Percentiles rank a stretch among this genome's conserved stretches.
Evolutionary conservation across 441 rosid species (phyloP).

Genomic region (Adansonia gregorii): DNA sequence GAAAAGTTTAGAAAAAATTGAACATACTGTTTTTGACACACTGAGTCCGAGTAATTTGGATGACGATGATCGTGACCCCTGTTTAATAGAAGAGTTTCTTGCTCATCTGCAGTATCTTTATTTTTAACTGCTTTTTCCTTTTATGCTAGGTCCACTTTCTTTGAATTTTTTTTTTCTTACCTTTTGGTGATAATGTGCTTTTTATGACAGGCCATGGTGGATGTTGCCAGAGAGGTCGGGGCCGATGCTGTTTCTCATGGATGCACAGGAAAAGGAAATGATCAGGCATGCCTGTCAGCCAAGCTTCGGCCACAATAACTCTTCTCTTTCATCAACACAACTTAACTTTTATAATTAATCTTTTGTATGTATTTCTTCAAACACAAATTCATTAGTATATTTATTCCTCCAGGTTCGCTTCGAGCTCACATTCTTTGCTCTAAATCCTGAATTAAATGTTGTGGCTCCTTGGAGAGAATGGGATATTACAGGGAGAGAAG

Average conservation of each 20-base stretch:
- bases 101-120: constrained; percentile 18
- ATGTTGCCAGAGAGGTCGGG: constrained; percentile 93
- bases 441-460: constrained; percentile 86
- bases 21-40: too few species aligned
- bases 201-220: constrained; percentile 84
- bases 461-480: constrained; percentile 99
- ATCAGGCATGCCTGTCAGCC: constrained; percentile 61
- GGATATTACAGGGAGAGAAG: constrained; percentile 93
- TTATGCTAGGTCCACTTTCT: not conserved
- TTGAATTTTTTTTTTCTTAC: not conserved
- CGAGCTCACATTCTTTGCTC: constrained; percentile 90
- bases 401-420: constrained; percentile 73
- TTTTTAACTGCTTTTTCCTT: constrained; percentile 9
- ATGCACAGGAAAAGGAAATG: constrained; percentile 98
- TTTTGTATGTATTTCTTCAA: constrained; percentile 10
- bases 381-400: constrained; percentile 20
- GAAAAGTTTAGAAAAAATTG: too few species aligned
- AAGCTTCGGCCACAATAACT: not conserved
- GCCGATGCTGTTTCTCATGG: constrained; percentile 97
- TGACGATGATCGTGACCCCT: not conserved
- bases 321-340: not conserved
- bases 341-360: not conserved
- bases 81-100: not conserved
- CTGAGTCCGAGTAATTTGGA: too few species aligned
- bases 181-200: too few species aligned